Conservation (phyloP, 192 early-diverging fungal genomes). For the Umbelopsis isabellina region DNA sequence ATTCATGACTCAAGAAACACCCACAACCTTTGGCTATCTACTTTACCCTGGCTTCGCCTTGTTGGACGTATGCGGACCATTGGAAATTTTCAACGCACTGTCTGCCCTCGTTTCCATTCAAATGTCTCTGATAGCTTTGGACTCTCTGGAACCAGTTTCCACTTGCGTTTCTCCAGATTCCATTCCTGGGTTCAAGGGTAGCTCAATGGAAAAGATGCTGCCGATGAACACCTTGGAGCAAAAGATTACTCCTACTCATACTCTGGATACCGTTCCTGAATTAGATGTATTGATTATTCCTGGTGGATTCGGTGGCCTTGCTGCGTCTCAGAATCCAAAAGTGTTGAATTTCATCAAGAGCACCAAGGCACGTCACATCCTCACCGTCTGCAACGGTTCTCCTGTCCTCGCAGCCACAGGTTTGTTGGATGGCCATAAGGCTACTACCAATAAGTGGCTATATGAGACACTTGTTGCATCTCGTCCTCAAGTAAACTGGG, state of each 20-base stretch:
- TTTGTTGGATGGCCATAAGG: slow-evolving; percentile 46
- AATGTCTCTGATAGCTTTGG: not conserved
- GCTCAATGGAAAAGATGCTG: not conserved
- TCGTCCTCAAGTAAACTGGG: slow-evolving; percentile 50
- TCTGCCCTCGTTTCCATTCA: slow-evolving; percentile 7
- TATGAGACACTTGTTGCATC: slow-evolving; percentile 22
- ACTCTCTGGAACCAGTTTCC: not conserved
- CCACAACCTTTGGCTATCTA: slow-evolving; percentile 29
- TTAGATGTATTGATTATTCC: slow-evolving; percentile 42
- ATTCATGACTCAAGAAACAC: not conserved
- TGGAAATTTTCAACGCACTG: slow-evolving; percentile 19
- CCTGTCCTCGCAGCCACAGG: slow-evolving; percentile 50
- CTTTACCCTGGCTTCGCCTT: slow-evolving; percentile 38
- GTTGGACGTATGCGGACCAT: slow-evolving; percentile 28
- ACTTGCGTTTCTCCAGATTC: not conserved
- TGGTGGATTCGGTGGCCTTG: slow-evolving; percentile 28
- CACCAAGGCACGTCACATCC: slow-evolving; percentile 23
- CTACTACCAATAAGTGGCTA: slow-evolving; percentile 40
- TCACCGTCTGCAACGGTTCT: slow-evolving; percentile 53
- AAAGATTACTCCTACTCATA: slow-evolving; percentile 32
- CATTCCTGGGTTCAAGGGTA: not conserved
- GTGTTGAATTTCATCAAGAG: slow-evolving; percentile 16
- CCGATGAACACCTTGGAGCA: not conserved
- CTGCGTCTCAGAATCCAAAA: not conserved
- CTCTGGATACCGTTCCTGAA: slow-evolving; percentile 33